phyloP scores from a whole-genome alignment of 371 early-diverging fungal species.

The Batrachochytrium dendrobatidis region DNA sequence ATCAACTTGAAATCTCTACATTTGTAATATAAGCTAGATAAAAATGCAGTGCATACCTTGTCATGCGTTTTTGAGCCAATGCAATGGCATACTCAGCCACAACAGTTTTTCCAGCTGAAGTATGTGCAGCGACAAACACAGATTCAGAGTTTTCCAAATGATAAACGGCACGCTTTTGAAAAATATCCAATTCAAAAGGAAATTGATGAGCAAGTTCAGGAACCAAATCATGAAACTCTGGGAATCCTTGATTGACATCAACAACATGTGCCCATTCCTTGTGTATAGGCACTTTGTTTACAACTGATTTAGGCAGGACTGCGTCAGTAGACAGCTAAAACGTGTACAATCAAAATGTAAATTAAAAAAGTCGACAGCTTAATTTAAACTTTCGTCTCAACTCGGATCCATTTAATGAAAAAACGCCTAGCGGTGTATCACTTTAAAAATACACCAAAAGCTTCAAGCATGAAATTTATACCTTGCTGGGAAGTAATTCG shows the following conservation, averaged over 20 bases:
- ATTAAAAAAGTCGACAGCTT: background rate
- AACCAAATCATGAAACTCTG: slow-evolving; percentile 76
- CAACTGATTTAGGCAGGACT: background rate
- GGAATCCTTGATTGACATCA: slow-evolving; percentile 72
- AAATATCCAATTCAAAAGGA: slow-evolving; percentile 96
- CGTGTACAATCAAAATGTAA: background rate
- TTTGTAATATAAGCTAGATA: background rate
- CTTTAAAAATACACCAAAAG: background rate
- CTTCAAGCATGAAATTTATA: too few species aligned
- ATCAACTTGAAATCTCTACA: background rate
- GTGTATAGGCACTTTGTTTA: slow-evolving; percentile 6
- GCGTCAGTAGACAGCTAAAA: background rate
- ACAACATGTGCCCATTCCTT: slow-evolving; percentile 90
- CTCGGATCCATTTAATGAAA: background rate
- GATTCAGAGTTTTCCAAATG: slow-evolving; percentile 90
- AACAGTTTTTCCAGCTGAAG: slow-evolving; percentile 99
- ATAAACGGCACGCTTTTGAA: slow-evolving; percentile 97
- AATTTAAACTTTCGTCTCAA: background rate
- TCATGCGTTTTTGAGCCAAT: slow-evolving; percentile 89
- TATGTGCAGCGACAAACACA: slow-evolving; percentile 99
- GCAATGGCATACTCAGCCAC: slow-evolving; percentile 99
- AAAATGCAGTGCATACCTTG: slow-evolving; percentile 46
- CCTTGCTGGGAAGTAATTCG: too few species aligned
- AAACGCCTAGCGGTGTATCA: background rate
- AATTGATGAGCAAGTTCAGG: slow-evolving; percentile 77